phyloP scores from a whole-genome alignment of 129 eudicot species.

The Gnaphalium uliginosum region DNA sequence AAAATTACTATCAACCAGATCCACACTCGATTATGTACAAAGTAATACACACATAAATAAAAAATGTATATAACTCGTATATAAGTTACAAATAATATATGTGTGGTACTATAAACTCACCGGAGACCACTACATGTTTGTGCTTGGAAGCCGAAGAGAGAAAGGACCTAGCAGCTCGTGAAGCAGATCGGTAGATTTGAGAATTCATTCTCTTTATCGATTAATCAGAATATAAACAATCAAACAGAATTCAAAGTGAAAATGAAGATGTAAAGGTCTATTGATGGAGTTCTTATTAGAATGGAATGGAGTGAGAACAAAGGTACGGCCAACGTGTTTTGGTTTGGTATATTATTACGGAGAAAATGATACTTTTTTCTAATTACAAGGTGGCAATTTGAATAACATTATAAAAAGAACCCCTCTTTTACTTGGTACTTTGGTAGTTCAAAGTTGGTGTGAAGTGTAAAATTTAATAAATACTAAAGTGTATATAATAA shows the following conservation, averaged over 20 bases:
- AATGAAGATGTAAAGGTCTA: constrained; percentile 1
- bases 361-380: background rate
- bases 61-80: background rate
- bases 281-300: background rate
- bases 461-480: too few relatives aligned
- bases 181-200: constrained; percentile 66
- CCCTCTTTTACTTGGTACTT: too few relatives aligned
- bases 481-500: too few relatives aligned
- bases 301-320: constrained; percentile 30
- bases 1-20: constrained; percentile 4
- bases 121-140: constrained; percentile 49
- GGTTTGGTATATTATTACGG: constrained; percentile 14
- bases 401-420: background rate
- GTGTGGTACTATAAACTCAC: constrained; percentile 37
- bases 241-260: background rate
- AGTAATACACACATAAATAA: background rate
- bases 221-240: constrained; percentile 3
- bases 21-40: background rate
- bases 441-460: too few relatives aligned
- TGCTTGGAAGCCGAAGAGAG: constrained; percentile 71
- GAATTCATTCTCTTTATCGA: constrained; percentile 56
- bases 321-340: constrained; percentile 10
- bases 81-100: too few relatives aligned
- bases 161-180: constrained; percentile 66
- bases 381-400: background rate